Percentiles rank a stretch among this genome's conserved stretches.
These are phyloP conservation scores for Harringtonia aguacate DNA, from an alignment of 2,329 filamentous ascomycete genomes.

Conservation along the genomic window DNA sequence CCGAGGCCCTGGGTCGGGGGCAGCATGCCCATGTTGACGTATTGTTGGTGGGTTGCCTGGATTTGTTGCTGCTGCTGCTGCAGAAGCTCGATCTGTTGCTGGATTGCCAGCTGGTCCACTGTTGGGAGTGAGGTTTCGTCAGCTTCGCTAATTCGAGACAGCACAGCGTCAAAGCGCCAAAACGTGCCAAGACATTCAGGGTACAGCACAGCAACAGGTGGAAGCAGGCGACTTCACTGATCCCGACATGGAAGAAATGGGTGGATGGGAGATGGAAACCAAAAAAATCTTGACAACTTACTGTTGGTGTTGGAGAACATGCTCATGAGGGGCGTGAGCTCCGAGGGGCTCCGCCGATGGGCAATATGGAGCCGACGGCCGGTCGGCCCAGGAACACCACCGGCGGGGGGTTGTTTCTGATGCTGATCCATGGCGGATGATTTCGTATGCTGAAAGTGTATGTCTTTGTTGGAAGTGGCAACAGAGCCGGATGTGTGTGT, in stretches of 20 bases:
- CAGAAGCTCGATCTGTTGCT: constrained; percentile 94
- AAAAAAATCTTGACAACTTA: constrained; percentile 30
- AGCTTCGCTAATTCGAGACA: constrained; percentile 6
- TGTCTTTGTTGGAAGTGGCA: not conserved
- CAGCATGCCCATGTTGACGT: constrained; percentile 95
- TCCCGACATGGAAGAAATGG: too few species aligned
- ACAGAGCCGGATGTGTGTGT: not conserved
- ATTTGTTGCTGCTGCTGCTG: constrained; percentile 98
- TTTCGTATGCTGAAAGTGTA: not conserved
- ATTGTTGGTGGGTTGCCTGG: constrained; percentile 91
- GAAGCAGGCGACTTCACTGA: too few species aligned
- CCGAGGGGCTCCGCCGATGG: constrained; percentile 91
- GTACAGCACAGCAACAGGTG: not conserved
- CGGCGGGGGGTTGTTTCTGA: constrained; percentile 36
- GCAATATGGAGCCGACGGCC: constrained; percentile 94
- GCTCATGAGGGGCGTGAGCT: constrained; percentile 96
- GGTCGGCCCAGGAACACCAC: constrained; percentile 59
- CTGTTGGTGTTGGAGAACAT: constrained; percentile 59
- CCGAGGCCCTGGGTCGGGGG: constrained; percentile 68
- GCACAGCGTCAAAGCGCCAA: constrained; percentile 7
- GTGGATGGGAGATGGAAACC: not conserved
- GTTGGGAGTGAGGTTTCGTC: constrained; percentile 10
- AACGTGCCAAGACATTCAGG: not conserved
- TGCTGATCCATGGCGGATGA: constrained; percentile 52
- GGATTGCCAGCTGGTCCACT: constrained; percentile 97